These are phyloP conservation scores for Helminthosporium solani DNA, from an alignment of 2,329 filamentous ascomycete genomes.

Conservation along the genomic window DNA sequence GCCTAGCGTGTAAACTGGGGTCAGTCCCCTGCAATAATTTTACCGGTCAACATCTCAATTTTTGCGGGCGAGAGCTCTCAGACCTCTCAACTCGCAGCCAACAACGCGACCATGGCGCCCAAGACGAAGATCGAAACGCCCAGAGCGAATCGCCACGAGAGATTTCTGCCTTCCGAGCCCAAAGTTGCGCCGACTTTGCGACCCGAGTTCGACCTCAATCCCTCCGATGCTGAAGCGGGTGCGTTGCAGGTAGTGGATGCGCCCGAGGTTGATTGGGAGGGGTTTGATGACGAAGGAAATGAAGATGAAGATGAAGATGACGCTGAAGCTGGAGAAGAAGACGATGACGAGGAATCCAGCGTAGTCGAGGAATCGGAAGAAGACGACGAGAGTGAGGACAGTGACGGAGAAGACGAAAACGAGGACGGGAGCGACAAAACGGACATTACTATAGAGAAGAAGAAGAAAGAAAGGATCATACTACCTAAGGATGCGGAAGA, in stretches of 20 bases:
- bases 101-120: conserved; percentile 29
- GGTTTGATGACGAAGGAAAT: conserved; percentile 21
- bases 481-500: conserved; percentile 77
- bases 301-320: conserved; percentile 7
- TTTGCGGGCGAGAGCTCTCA: conserved; percentile 19
- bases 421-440: conserved; percentile 24
- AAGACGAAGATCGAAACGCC: conserved; percentile 20
- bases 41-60: conserved; percentile 20
- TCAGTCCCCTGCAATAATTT: conserved; percentile 38
- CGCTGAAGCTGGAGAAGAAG: conserved; percentile 1
- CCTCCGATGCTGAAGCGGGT: conserved; percentile 22
- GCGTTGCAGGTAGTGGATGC: conserved; percentile 19
- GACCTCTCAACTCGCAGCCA: conserved; percentile 12
- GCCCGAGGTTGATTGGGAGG: conserved; percentile 27
- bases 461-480: conserved; percentile 23
- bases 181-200: conserved; percentile 14
- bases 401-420: conserved; percentile 4
- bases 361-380: conserved; percentile 1
- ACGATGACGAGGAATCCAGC: conserved; percentile 1
- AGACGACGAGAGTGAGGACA: conserved; percentile 3
- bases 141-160: conserved; percentile 22
- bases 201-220: conserved; percentile 20
- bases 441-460: conserved; percentile 19
- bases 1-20: conserved; percentile 18
- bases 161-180: conserved; percentile 19